Base-by-base conservation (phyloP, 1,284 basidiomycete genomes). In the Fomes fomentarius region DNA sequence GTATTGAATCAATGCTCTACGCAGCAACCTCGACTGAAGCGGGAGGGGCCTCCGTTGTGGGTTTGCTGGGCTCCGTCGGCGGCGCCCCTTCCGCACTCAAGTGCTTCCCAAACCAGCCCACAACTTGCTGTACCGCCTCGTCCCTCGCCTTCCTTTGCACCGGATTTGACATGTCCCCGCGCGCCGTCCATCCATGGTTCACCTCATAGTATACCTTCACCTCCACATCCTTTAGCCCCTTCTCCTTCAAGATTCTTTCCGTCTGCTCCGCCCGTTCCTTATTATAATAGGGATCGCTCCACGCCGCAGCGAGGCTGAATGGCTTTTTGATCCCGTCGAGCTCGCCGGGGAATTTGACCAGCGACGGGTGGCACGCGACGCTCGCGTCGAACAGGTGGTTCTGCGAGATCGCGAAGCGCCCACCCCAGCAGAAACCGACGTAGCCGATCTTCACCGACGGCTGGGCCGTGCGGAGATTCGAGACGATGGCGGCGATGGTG, bases 361-460 rank as follows among this genome's bases (percentile, higher is more conserved):
- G 54, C 33, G 62, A 64, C 30, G 64, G 64, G 54, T 66, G 64
- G 42, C 54, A 55, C 9, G 64, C 61, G 55, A 59, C 54, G 21
- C 50, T 58, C 39, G 64, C 64, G 54, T 66, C 64, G 50, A 64
- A 66, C 22, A 45, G 50, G 44, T 35, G 25, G 59, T 63, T 66
- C 54, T 60, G 57, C 51, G 61, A 53, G 56, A 66, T 54, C 33
- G 64, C 64, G 48, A 59, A 64, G 48, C 64, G 62, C 24, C 64
- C 64, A 53, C 64, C 64, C 61, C 61, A 66, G 61, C 64, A 66
- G 58, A 62, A 66, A 46, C 64, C 64, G 40, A 58, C 58, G 47
- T 54, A 60, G 15, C 64, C 64, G 49, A 66, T 41, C 53, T 60
- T 62, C 10, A 60, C 52, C 31, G 19, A 34, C 25, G 60, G 47